These are phyloP conservation scores for Takashimella tepidaria DNA, from an alignment of 1,284 basidiomycete species.

Conservation along the genomic window DNA sequence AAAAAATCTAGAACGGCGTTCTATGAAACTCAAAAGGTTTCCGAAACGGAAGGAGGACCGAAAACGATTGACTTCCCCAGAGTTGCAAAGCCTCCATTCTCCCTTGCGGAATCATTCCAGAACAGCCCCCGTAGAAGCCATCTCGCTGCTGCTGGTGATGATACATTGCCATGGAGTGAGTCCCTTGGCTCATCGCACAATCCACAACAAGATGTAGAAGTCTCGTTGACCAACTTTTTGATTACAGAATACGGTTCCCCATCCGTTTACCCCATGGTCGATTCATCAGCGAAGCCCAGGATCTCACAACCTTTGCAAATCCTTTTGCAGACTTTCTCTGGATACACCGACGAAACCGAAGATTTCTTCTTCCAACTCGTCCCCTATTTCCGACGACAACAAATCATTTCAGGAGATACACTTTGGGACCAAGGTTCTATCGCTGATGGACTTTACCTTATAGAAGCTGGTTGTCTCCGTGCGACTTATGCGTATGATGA, in stretches of 20 bases:
- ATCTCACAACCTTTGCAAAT: constrained; percentile 48
- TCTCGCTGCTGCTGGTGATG: constrained; percentile 69
- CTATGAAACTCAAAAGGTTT: constrained; percentile 37
- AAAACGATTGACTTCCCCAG: constrained; percentile 38
- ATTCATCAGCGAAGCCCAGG: constrained; percentile 7
- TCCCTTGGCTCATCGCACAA: not conserved
- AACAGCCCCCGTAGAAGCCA: constrained; percentile 71
- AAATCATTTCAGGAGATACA: constrained; percentile 58
- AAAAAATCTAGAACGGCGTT: constrained; percentile 46
- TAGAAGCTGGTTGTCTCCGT: constrained; percentile 74
- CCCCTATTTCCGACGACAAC: constrained; percentile 62
- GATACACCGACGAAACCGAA: constrained; percentile 51
- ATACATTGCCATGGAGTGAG: constrained; percentile 36
- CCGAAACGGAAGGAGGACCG: constrained; percentile 16
- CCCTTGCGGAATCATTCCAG: constrained; percentile 56
- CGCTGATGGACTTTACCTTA: constrained; percentile 77
- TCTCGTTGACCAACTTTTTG: not conserved
- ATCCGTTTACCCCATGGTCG: not conserved
- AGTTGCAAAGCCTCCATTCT: constrained; percentile 42
- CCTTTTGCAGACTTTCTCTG: constrained; percentile 69
- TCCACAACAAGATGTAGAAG: too few species aligned
- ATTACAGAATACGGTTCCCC: not conserved
- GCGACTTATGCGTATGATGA: constrained; percentile 73
- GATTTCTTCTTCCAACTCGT: constrained; percentile 52
- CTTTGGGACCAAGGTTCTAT: constrained; percentile 72